Evolutionary conservation across 2,329 filamentous ascomycete species (phyloP).

Genomic region (Mycosphaerella arachidis): DNA sequence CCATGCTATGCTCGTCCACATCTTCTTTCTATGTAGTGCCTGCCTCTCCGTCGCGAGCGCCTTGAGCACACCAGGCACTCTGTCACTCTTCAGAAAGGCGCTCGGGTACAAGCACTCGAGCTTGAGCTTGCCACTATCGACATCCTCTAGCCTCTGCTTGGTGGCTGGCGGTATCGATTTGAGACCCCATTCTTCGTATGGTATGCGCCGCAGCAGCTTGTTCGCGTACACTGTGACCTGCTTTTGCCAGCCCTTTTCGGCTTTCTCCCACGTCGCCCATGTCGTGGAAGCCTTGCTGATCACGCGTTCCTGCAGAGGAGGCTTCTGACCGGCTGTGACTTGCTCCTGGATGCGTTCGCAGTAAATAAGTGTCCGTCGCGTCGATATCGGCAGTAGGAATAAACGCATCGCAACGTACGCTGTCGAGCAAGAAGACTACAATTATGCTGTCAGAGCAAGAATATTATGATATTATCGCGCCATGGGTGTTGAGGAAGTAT

Average conservation of each 20-base stretch:
- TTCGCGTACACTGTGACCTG: conserved; percentile 84
- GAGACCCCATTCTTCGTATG: conserved; percentile 95
- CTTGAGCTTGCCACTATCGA: conserved; percentile 58
- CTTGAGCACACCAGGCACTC: conserved; percentile 60
- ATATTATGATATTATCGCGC: neutral
- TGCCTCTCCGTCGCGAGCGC: conserved; percentile 76
- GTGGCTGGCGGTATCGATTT: conserved; percentile 88
- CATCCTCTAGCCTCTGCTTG: conserved; percentile 59
- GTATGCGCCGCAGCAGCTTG: conserved; percentile 75
- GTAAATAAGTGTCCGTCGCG: conserved; percentile 84
- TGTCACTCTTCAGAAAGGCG: conserved; percentile 59
- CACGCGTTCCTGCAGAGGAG: conserved; percentile 62
- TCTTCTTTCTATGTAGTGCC: conserved; percentile 66
- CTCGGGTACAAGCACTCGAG: conserved; percentile 60
- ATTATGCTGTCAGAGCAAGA: neutral
- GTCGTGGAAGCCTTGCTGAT: conserved; percentile 67
- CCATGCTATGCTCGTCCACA: conserved; percentile 75
- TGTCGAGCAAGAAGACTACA: neutral
- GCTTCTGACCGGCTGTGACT: conserved; percentile 44
- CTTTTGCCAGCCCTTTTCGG: conserved; percentile 70
- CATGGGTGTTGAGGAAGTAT: too few species aligned
- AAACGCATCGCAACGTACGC: conserved; percentile 64
- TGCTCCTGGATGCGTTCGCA: conserved; percentile 62
- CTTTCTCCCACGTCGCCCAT: conserved; percentile 85
- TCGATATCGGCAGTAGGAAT: conserved; percentile 89